Conservation (phyloP, 2,329 filamentous ascomycete species). For the Arthrocladium fulminans region DNA sequence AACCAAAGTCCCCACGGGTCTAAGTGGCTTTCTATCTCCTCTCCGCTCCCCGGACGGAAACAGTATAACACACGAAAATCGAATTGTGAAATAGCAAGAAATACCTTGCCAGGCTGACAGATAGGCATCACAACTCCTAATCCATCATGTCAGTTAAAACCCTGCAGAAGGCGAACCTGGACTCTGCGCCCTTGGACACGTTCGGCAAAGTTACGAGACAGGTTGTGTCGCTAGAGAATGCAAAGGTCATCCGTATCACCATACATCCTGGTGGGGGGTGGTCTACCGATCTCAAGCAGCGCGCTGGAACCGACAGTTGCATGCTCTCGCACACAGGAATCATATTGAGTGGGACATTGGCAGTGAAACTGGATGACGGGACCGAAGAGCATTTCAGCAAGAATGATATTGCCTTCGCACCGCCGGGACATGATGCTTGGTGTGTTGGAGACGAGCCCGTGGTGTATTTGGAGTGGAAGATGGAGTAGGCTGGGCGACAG, state of each 20-base stretch:
- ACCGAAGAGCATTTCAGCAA: neutral
- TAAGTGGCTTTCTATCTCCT: neutral
- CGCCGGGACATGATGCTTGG: slow-evolving; percentile 4
- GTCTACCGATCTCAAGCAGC: neutral
- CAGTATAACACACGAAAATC: neutral
- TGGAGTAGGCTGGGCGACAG: slow-evolving; percentile 8
- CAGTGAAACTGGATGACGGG: neutral
- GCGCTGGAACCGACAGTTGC: slow-evolving; percentile 1
- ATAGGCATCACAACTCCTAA: slow-evolving; percentile 1
- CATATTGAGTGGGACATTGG: neutral
- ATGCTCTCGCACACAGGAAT: neutral
- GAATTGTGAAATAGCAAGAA: neutral
- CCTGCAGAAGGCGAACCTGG: neutral
- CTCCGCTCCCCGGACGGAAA: neutral
- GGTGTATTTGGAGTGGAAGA: slow-evolving; percentile 10
- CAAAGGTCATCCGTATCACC: neutral
- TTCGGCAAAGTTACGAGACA: neutral
- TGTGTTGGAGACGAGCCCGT: slow-evolving; percentile 10
- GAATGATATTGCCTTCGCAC: neutral
- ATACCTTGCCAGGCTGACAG: neutral
- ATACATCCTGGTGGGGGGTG: neutral
- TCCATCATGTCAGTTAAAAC: neutral
- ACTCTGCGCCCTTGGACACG: neutral
- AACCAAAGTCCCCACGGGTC: neutral
- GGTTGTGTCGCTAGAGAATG: neutral